A percentile compares a stretch with the other conserved stretches of the same genome.
phyloP scores from a whole-genome alignment of 345 rosid species.

The Citropsis articulata region DNA sequence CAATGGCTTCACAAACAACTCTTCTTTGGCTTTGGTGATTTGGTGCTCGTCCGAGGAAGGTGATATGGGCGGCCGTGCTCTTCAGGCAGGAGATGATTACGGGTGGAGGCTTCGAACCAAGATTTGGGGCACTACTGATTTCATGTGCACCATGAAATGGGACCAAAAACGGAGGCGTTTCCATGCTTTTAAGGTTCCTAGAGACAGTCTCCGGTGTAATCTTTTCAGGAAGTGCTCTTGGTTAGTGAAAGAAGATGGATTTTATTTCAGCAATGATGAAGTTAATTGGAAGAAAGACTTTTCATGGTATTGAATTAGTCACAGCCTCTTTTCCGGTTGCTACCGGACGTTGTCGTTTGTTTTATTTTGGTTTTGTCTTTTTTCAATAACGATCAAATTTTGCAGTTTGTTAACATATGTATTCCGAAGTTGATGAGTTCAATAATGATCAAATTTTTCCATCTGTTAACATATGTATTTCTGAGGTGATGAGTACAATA shows the following conservation, averaged over 20 bases:
- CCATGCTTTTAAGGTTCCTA: constrained; percentile 56
- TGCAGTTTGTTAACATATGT: not conserved
- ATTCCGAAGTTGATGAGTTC: not conserved
- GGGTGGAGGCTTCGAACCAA: constrained; percentile 58
- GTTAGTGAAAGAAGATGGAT: constrained; percentile 85
- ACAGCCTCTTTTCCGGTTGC: not conserved
- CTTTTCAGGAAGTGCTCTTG: constrained; percentile 70
- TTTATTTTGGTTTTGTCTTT: no score
- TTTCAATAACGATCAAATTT: not conserved
- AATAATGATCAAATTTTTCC: not conserved
- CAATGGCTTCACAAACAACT: constrained; percentile 80
- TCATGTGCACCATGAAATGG: constrained; percentile 81
- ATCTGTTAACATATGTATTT: not conserved
- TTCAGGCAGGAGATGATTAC: constrained; percentile 87
- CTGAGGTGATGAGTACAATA: no score
- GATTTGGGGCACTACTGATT: constrained; percentile 40
- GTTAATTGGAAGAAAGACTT: constrained; percentile 81
- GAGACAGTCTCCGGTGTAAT: constrained; percentile 60
- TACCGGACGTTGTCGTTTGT: no score
- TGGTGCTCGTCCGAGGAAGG: constrained; percentile 69
- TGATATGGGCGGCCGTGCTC: constrained; percentile 92
- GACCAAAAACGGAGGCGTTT: constrained; percentile 50
- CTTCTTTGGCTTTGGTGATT: constrained; percentile 76
- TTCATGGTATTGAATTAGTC: constrained; percentile 41
- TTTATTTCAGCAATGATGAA: constrained; percentile 83